Evolutionary conservation across 768 basidiomycete genomes (phyloP).

Genomic region (Tylopilus subfusipes): DNA sequence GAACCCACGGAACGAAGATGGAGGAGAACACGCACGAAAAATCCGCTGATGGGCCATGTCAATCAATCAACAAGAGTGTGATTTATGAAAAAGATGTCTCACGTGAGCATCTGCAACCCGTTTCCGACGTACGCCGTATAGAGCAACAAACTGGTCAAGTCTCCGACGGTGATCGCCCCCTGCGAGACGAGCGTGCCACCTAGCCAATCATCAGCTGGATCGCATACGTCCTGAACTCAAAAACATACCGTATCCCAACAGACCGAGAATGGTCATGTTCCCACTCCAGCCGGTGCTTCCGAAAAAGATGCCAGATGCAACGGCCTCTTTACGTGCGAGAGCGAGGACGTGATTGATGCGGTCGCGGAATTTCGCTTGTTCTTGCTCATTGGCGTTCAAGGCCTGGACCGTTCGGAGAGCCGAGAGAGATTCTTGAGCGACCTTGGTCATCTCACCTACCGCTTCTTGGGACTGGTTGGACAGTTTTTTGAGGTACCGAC

Average conservation of each 20-base stretch:
- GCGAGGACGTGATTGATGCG: conserved; percentile 61
- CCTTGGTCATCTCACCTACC: conserved; percentile 91
- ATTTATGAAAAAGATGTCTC: conserved; percentile 25
- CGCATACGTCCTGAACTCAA: not conserved
- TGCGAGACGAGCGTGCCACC: conserved; percentile 88
- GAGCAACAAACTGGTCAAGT: conserved; percentile 82
- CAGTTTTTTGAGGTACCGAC: conserved; percentile 88
- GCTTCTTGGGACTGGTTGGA: conserved; percentile 93
- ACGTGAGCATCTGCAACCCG: conserved; percentile 79
- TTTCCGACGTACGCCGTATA: conserved; percentile 89
- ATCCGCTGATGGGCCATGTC: conserved; percentile 27
- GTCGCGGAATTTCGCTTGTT: conserved; percentile 72
- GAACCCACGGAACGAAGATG: not conserved
- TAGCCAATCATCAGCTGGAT: conserved; percentile 27
- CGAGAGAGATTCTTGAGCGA: conserved; percentile 84
- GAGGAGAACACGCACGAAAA: conserved; percentile 33
- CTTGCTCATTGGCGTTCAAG: conserved; percentile 79
- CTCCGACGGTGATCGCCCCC: conserved; percentile 88
- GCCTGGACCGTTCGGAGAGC: conserved; percentile 88
- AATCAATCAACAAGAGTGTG: conserved; percentile 1
- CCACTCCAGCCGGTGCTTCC: conserved; percentile 91
- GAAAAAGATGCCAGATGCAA: conserved; percentile 90
- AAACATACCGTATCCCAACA: conserved; percentile 83
- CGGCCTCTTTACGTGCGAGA: conserved; percentile 81
- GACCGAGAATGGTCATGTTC: conserved; percentile 82